Conservation (phyloP, 371 early-diverging fungal genomes). For the Mortierella sp. region DNA sequence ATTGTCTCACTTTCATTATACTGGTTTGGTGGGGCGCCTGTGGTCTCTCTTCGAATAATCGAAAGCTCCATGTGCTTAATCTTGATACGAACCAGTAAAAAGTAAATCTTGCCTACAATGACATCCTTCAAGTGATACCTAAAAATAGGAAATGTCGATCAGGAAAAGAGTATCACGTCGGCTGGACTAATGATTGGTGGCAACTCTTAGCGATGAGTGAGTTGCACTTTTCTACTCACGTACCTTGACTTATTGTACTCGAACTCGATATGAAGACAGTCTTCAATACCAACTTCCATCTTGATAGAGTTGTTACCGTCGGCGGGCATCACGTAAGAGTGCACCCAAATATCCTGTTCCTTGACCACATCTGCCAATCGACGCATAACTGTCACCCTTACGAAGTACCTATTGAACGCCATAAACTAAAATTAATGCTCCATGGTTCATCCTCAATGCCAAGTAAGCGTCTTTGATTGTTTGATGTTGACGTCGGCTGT, state of each 20-base stretch:
- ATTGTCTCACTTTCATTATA: slow-evolving; percentile 98
- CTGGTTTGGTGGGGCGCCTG: slow-evolving; percentile 95
- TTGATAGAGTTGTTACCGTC: slow-evolving; percentile 89
- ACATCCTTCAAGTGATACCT: slow-evolving; percentile 96
- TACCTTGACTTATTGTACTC: slow-evolving; percentile 80
- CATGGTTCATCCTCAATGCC: background rate
- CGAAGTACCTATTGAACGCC: slow-evolving; percentile 72
- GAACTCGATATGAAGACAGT: slow-evolving; percentile 93
- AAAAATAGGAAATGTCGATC: background rate
- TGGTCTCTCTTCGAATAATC: slow-evolving; percentile 97
- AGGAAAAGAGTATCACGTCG: background rate
- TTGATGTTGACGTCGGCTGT: background rate
- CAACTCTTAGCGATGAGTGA: background rate
- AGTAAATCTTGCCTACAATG: slow-evolving; percentile 98
- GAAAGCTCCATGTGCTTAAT: slow-evolving; percentile 99
- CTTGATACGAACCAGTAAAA: slow-evolving; percentile 98
- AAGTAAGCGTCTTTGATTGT: background rate
- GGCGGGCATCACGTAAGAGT: slow-evolving; percentile 86
- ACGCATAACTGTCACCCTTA: slow-evolving; percentile 82
- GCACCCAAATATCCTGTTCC: slow-evolving; percentile 88
- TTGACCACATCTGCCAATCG: slow-evolving; percentile 81
- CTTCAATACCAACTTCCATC: slow-evolving; percentile 97
- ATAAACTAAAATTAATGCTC: background rate
- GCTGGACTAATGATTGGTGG: background rate
- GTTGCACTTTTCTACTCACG: background rate